Conservation (phyloP, 345 rosid genomes). For the Syzygium oleosum region DNA sequence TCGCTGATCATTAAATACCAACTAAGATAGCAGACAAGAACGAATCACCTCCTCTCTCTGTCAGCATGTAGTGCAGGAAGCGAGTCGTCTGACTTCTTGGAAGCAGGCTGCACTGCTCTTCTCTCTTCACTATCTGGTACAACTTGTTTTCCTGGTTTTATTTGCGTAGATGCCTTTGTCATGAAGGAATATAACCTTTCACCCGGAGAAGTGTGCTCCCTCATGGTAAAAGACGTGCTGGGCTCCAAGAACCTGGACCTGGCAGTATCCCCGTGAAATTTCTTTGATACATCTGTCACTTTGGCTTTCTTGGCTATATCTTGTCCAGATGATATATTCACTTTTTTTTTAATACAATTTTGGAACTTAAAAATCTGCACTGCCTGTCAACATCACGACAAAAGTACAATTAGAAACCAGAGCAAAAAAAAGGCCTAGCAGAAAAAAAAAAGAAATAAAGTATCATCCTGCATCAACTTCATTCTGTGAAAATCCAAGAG, state of each 20-base stretch:
- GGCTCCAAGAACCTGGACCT: constrained; percentile 16
- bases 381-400: constrained; percentile 21
- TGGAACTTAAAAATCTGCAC: constrained; percentile 46
- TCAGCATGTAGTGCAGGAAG: constrained; percentile 46
- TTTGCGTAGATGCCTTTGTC: constrained; percentile 15
- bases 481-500: no score
- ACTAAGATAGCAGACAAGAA: not conserved
- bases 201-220: constrained; percentile 29
- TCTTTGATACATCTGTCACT: constrained; percentile 18
- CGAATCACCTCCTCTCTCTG: constrained; percentile 52
- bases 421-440: not conserved
- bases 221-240: constrained; percentile 20
- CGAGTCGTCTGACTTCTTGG: constrained; percentile 22
- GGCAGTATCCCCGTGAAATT: constrained; percentile 17
- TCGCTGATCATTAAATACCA: not conserved
- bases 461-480: no score
- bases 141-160: no score
- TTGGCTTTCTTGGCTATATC: constrained; percentile 28
- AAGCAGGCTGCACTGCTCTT: not conserved
- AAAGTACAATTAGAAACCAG: not conserved
- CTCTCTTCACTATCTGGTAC: not conserved
- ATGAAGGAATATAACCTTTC: constrained; percentile 14
- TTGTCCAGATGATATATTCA: constrained; percentile 21
- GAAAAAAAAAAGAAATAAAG: not conserved
- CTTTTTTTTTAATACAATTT: constrained; percentile 54